Base-by-base conservation (phyloP, 768 basidiomycete species). In the Tylopilus vinaceipallidus region DNA sequence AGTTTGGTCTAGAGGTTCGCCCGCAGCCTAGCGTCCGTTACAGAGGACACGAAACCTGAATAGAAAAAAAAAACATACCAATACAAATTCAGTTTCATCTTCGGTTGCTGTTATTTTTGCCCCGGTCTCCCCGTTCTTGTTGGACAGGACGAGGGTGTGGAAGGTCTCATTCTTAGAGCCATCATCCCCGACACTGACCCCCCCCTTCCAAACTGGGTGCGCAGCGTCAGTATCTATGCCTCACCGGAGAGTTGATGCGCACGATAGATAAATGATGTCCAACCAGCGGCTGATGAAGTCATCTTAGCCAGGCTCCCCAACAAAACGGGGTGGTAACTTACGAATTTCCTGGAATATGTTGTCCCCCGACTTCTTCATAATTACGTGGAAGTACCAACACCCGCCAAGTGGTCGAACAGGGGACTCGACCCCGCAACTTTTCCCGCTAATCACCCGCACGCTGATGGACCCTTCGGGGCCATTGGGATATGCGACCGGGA, bases 241-340 rank as follows among this genome's bases (percentile, higher is more conserved):
- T 0, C 16, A 13, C 27, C 17, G 37, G 34, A 32, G 45, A n/a
- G 30, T 20, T 0, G 33, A 45, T 14, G 63, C 85, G 54, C 62
- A 91, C 90, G 76, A 66, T 94, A 95, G 23, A 87, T 71, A 63
- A 98, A 97, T 0, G 88, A 68, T 6, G 92, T 97, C 95, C 95
- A 98, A 16, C 85, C 86, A n/a, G 73, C 57, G 6, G 89, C 89
- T 90, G 22, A 36, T 17, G 49, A 42, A 47, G 45, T 39, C 3
- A 4, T 16, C 8, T 54, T 13, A 56, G 51, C 24, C 20, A 8
- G 24, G 27, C 24, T 22, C 32, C 7, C 12, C 12, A 14, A 20
- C 17, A n/a, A 19, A 45, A 45, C 1, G 34, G 32, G 14, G 30
- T n/a, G 35, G 32, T 19, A 13, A 70, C 85, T 62, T 56, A 83